These are phyloP conservation scores for Lanmaoa rubissima DNA, from an alignment of 768 basidiomycete genomes.

Conservation along the genomic window DNA sequence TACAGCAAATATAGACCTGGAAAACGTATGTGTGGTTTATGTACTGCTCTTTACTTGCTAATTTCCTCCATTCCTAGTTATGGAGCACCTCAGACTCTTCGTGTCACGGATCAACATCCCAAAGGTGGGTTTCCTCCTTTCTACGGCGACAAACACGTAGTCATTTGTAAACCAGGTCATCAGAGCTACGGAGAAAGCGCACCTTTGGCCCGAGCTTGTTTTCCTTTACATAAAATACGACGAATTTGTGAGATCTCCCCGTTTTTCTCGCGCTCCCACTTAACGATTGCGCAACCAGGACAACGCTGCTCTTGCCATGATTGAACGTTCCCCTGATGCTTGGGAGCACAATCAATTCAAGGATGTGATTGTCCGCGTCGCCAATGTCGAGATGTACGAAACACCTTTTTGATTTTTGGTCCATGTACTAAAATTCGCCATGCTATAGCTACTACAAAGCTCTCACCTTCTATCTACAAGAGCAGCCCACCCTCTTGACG, in stretches of 20 bases:
- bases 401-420: not conserved
- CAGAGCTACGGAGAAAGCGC: slow-evolving; percentile 92
- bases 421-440: slow-evolving; percentile 3
- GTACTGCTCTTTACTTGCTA: not conserved
- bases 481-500: slow-evolving; percentile 90
- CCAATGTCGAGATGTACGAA: slow-evolving; percentile 92
- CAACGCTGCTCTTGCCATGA: slow-evolving; percentile 98
- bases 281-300: slow-evolving; percentile 49
- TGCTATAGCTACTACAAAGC: slow-evolving; percentile 84
- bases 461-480: slow-evolving; percentile 89
- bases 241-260: slow-evolving; percentile 59
- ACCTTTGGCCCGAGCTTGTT: slow-evolving; percentile 97
- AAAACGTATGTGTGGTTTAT: slow-evolving; percentile 61
- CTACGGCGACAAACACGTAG: not conserved
- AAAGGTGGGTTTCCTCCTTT: slow-evolving; percentile 49
- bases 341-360: slow-evolving; percentile 99
- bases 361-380: slow-evolving; percentile 93
- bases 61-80: slow-evolving; percentile 52
- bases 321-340: slow-evolving; percentile 95
- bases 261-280: not conserved
- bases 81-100: slow-evolving; percentile 98
- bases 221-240: slow-evolving; percentile 99
- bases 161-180: slow-evolving; percentile 57
- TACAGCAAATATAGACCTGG: slow-evolving; percentile 95
- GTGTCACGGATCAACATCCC: slow-evolving; percentile 97